These are phyloP conservation scores for Ceratobasidium sp. DNA, from an alignment of 1,284 basidiomycete genomes.

Conservation along the genomic window DNA sequence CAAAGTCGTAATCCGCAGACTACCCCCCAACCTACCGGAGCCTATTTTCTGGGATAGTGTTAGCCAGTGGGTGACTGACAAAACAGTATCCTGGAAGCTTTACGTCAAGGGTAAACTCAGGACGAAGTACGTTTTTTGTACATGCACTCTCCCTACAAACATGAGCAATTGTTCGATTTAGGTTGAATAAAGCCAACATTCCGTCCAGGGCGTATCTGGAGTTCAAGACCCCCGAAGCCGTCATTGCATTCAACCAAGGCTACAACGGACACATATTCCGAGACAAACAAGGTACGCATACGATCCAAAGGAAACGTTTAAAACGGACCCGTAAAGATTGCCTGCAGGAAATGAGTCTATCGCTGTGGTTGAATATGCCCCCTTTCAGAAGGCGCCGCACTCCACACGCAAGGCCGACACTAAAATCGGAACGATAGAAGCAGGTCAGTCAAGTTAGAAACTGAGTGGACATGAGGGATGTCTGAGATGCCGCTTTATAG, in stretches of 20 bases:
- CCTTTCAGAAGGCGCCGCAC: conserved; percentile 83
- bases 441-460: conserved; percentile 57
- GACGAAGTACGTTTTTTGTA: conserved; percentile 63
- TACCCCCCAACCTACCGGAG: conserved; percentile 93
- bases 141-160: too few relatives aligned
- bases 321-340: conserved; percentile 5
- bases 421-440: conserved; percentile 77
- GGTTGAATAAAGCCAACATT: conserved; percentile 80
- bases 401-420: conserved; percentile 77
- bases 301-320: background rate
- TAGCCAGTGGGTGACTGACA: conserved; percentile 80
- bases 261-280: conserved; percentile 94
- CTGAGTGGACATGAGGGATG: background rate
- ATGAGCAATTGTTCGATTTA: conserved; percentile 46
- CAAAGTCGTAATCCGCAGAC: conserved; percentile 86
- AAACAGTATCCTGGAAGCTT: conserved; percentile 70
- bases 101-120: conserved; percentile 74
- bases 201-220: conserved; percentile 91
- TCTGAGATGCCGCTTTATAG: conserved; percentile 52
- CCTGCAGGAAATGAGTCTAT: conserved; percentile 80
- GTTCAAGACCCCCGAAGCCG: conserved; percentile 76
- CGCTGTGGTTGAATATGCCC: conserved; percentile 93
- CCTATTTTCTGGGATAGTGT: conserved; percentile 94
- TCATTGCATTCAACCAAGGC: conserved; percentile 79
- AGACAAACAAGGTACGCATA: conserved; percentile 79